Evolutionary conservation across 202 grass and related monocot species (phyloP).

Genomic region (Hordeum pubiflorum): DNA sequence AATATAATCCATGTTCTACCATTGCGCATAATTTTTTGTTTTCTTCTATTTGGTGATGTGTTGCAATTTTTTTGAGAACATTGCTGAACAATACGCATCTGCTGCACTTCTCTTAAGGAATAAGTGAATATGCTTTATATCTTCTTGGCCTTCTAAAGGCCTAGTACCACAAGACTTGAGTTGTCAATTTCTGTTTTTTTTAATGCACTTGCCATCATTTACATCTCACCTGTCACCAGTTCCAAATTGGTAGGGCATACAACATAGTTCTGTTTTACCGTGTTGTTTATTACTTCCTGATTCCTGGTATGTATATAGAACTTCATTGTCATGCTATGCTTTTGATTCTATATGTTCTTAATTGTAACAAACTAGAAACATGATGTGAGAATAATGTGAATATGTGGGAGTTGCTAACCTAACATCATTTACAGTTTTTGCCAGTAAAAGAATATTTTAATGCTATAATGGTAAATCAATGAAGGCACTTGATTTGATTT

Average conservation of each 20-base stretch:
- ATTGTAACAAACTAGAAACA: not conserved
- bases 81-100: not conserved
- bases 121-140: not conserved
- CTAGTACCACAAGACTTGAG: not conserved
- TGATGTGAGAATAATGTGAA: not conserved
- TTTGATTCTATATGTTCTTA: not conserved
- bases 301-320: not conserved
- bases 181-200: not conserved
- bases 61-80: conserved; percentile 6
- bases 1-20: conserved; percentile 12
- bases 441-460: not conserved
- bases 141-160: not conserved
- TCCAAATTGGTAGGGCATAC: not conserved
- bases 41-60: not conserved
- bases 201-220: not conserved
- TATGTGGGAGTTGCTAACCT: not conserved
- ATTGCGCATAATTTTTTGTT: not conserved
- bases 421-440: not conserved
- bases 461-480: conserved; percentile 19
- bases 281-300: not conserved
- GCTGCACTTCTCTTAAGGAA: not conserved
- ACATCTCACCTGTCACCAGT: not conserved
- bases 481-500: conserved; percentile 18
- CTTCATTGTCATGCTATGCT: not conserved
- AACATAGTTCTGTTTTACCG: not conserved